These are phyloP conservation scores for Hemisphaericaspora xylofermentans DNA, from an alignment of 1,139 yeast genomes.

Conservation along the genomic window DNA sequence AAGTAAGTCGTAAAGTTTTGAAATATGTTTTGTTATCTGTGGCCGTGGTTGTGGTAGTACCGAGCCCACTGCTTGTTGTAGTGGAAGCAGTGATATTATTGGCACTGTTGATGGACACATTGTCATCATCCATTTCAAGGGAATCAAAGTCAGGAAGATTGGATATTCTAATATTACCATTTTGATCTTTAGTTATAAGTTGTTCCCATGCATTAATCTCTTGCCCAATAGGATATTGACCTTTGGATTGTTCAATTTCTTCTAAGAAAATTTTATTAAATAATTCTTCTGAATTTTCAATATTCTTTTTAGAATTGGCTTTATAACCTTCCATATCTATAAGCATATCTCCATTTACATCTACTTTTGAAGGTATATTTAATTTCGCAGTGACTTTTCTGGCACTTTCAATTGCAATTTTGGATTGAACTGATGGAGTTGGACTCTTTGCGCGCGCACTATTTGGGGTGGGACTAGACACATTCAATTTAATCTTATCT, in stretches of 20 bases:
- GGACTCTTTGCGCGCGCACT: slow-evolving; percentile 17
- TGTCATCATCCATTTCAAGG: slow-evolving; percentile 9
- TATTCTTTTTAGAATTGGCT: slow-evolving; percentile 71
- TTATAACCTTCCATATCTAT: slow-evolving; percentile 97
- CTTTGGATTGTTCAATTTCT: slow-evolving; percentile 29
- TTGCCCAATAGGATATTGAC: slow-evolving; percentile 16
- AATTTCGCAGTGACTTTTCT: slow-evolving; percentile 67
- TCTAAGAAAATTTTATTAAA: slow-evolving; percentile 72
- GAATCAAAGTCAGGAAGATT: slow-evolving; percentile 17
- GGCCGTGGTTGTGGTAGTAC: slow-evolving; percentile 4
- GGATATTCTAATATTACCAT: slow-evolving; percentile 69
- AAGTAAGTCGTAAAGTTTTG: slow-evolving; percentile 85
- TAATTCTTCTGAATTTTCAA: slow-evolving; percentile 65
- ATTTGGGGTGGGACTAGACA: slow-evolving; percentile 6
- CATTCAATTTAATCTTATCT: slow-evolving; percentile 25
- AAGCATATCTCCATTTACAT: slow-evolving; percentile 86
- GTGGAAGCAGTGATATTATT: slow-evolving; percentile 2
- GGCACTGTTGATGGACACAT: not conserved
- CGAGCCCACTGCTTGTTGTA: slow-evolving; percentile 6
- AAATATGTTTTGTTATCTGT: slow-evolving; percentile 48
- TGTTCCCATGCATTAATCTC: slow-evolving; percentile 36
- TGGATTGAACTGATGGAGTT: slow-evolving; percentile 27
- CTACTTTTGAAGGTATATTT: slow-evolving; percentile 86
- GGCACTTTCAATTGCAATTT: slow-evolving; percentile 61
- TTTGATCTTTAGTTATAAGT: slow-evolving; percentile 52